These are phyloP conservation scores for Talaromyces sp. DNA, from an alignment of 2,329 filamentous ascomycete species.

Conservation along the genomic window DNA sequence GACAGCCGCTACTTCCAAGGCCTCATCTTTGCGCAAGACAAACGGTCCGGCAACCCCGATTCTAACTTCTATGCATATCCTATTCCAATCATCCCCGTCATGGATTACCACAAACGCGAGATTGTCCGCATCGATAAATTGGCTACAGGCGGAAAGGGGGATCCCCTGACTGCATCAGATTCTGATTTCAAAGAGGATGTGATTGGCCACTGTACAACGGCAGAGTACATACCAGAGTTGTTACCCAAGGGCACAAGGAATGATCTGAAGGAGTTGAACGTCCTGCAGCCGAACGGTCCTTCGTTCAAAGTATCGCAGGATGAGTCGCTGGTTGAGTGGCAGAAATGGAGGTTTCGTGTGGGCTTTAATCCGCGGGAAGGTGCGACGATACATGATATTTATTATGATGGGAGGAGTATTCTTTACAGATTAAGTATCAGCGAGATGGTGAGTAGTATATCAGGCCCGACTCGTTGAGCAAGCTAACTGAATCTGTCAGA, in stretches of 20 bases:
- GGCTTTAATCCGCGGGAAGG: slow-evolving; percentile 68
- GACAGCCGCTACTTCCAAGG: slow-evolving; percentile 52
- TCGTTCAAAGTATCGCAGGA: slow-evolving; percentile 56
- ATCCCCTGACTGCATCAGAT: slow-evolving; percentile 44
- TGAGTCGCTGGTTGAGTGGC: slow-evolving; percentile 56
- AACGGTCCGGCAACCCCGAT: slow-evolving; percentile 47
- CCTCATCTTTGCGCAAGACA: slow-evolving; percentile 50
- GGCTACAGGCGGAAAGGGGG: slow-evolving; percentile 50
- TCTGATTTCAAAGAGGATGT: slow-evolving; percentile 42
- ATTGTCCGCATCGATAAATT: slow-evolving; percentile 58
- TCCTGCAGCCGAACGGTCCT: slow-evolving; percentile 62
- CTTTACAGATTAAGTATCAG: slow-evolving; percentile 63
- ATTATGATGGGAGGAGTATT: slow-evolving; percentile 61
- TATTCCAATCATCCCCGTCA: slow-evolving; percentile 50
- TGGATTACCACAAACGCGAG: slow-evolving; percentile 56
- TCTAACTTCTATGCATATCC: slow-evolving; percentile 63
- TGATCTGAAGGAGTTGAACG: slow-evolving; percentile 63
- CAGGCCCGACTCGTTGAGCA: background rate
- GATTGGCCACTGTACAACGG: slow-evolving; percentile 51
- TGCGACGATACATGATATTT: slow-evolving; percentile 63
- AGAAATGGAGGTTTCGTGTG: slow-evolving; percentile 66
- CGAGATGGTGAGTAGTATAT: slow-evolving; percentile 49
- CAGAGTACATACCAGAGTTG: slow-evolving; percentile 53
- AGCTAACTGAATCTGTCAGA: slow-evolving; percentile 1
- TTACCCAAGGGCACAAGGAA: slow-evolving; percentile 44